Conservation (phyloP, 1,284 basidiomycete species). For the Cutaneotrichosporon sp. region DNA sequence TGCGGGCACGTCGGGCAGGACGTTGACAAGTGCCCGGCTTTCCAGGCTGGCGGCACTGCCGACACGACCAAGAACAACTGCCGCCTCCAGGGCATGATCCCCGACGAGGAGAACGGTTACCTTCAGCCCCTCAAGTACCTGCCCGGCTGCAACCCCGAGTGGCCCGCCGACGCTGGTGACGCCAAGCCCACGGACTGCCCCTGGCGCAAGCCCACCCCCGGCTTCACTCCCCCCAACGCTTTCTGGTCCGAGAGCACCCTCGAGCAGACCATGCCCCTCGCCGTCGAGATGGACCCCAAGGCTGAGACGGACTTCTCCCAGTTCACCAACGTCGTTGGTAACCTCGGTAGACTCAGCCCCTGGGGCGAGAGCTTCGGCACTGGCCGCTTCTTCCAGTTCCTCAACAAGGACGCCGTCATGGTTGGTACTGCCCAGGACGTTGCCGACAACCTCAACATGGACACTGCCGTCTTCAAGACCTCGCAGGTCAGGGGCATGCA, state of each 20-base stretch:
- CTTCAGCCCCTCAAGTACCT: slow-evolving; percentile 14
- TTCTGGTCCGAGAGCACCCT: neutral
- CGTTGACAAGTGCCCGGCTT: slow-evolving; percentile 5
- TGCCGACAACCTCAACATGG: slow-evolving; percentile 4
- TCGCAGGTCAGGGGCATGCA: neutral
- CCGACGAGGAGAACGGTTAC: slow-evolving; percentile 20
- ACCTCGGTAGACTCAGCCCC: neutral
- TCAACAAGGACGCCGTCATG: neutral
- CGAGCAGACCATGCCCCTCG: neutral
- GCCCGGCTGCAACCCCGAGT: slow-evolving; percentile 21
- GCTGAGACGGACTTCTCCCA: neutral
- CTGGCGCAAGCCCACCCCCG: slow-evolving; percentile 12
- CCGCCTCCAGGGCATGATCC: slow-evolving; percentile 18
- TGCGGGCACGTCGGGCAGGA: slow-evolving; percentile 31
- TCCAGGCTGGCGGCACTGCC: neutral
- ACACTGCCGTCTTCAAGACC: neutral
- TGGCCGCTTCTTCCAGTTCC: slow-evolving; percentile 1
- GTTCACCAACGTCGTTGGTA: neutral
- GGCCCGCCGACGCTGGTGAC: slow-evolving; percentile 13
- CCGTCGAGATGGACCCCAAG: neutral
- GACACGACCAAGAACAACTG: slow-evolving; percentile 3
- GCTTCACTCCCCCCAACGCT: slow-evolving; percentile 12
- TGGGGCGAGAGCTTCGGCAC: neutral
- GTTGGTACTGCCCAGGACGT: slow-evolving; percentile 7
- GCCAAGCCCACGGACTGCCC: slow-evolving; percentile 17